These are phyloP conservation scores for Phytophthora pseudosyringae DNA, from an alignment of 352 stramenopile genomes.

Conservation along the genomic window DNA sequence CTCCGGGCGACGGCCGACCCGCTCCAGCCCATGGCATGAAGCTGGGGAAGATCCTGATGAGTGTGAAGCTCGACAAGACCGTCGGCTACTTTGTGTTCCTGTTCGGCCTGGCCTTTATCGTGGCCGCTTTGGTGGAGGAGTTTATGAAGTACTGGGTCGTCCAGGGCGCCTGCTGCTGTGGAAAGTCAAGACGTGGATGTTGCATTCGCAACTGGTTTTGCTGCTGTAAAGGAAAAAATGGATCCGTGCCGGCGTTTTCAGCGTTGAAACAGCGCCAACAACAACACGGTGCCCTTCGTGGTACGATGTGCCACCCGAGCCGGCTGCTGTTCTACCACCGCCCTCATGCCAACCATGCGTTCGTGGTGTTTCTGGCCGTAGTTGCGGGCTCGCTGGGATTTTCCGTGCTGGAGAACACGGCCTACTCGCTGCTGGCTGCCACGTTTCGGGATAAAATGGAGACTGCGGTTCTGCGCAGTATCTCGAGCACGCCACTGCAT, in stretches of 20 bases:
- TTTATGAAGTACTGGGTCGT: constrained; percentile 75
- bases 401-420: constrained; percentile 67
- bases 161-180: constrained; percentile 54
- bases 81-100: constrained; percentile 71
- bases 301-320: constrained; percentile 58
- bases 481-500: constrained; percentile 62
- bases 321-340: constrained; percentile 53
- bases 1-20: constrained; percentile 11
- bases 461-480: constrained; percentile 47
- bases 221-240: constrained; percentile 29
- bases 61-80: constrained; percentile 62
- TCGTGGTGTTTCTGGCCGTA: constrained; percentile 67
- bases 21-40: constrained; percentile 31
- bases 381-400: constrained; percentile 63
- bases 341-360: constrained; percentile 53
- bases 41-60: constrained; percentile 49
- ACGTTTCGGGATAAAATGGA: constrained; percentile 43
- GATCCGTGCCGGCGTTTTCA: constrained; percentile 32
- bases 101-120: constrained; percentile 54
- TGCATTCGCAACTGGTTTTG: constrained; percentile 18
- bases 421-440: constrained; percentile 46
- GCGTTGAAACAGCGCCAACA: constrained; percentile 34
- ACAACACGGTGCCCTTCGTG: constrained; percentile 29
- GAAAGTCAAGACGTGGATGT: constrained; percentile 10
- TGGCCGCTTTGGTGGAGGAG: constrained; percentile 72